Evolutionary conservation across 208 protist genomes (phyloP), one percentile per base, ranked within the genome.

Genomic region (Trypanosoma theileri): DNA sequence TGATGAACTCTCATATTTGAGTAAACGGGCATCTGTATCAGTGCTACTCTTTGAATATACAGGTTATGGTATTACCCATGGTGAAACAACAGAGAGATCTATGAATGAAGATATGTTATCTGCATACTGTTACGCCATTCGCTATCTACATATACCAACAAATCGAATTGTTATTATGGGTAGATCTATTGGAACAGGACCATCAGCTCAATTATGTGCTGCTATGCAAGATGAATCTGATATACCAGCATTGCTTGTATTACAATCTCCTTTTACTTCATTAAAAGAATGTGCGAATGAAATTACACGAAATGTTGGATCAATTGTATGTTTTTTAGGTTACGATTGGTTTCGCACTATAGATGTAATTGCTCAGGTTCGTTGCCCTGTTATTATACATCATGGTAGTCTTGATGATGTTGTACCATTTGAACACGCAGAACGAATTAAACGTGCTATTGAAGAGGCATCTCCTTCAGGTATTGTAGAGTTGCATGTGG

Each of bases 271-370:
- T 54, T 95, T 93, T 75, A 82, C 82, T 4, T 80, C 84, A 16
- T 73, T 95, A 21, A 88, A 77, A 52, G 85, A 89, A 62, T 95
- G 86, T 72, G 85, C 89, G 31, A 78, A 86, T 59, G 76, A 86
- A 55, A 81, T 91, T 51, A 83, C 81, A 13, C 66, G 83, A 24
- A 85, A 85, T 54, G 81, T 82, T 3, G 70, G 65, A 2, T 80
- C 78, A 24, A 88, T 94, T 59, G 78, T 82, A 2, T 82, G 85
- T 60, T 87, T 85, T 66, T 75, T 91, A 11, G 86, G 89, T 21
- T 89, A 88, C 75, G 84, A 96, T 57, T 85, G 84, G 79, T 96
- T 96, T 64, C 75, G 81, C 42, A 96, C 86, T 4, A 79, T 88
- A 42, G 88, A 94, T 65, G 73, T 87, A 35, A 91, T 94, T 66